Evolutionary conservation across 306 rosid genomes (phyloP), one percentile per base, ranked within the genome.

Genomic region (Fagus sylvatica): DNA sequence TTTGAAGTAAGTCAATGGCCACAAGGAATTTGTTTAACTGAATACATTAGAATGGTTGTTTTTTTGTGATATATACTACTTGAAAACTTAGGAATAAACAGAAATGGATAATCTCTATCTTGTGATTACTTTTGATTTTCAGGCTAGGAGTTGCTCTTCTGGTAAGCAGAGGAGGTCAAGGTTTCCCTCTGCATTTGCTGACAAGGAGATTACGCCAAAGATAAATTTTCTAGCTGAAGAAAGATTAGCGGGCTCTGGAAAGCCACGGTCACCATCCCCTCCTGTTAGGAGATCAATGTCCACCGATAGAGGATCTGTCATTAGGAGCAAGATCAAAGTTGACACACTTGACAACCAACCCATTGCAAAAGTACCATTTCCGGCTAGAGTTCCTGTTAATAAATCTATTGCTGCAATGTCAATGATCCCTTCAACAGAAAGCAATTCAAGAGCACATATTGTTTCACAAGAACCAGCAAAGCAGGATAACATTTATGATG

Each of bases 71-170:
- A 36, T 33, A 7, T 6, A 22, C 36, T 55, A 54, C 75, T 17
- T 39, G 34, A 69, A 70, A 73, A n/a, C 49, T 46, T 37, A 48
- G 61, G 39, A 78, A 28, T 22, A 8, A 56, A 73, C 61, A n/a
- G 34, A 68, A 12, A 33, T 68, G 57, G 69, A 33, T 53, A 73
- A 48, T 66, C 36, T 73, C 17, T 10, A 46, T 71, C 34, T 61
- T 12, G n/a, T 71, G 17, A 42, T 67, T 39, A 70, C 75, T 12
- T 69, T 56, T 16, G 69, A 43, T 74, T 80, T 71, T 76, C 91
- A 94, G 98, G 90, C 93, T 56, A 88, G 89, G 89, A 95, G 90
- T 68, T 89, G 93, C 81, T 95, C 98, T 72, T 92, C 97, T 0
- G 97, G 97, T 54, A 92, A 95, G 89, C 97, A 88, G 37, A 87